phyloP scores from a whole-genome alignment of 2,329 filamentous ascomycete species.

The Fusarium falciforme region DNA sequence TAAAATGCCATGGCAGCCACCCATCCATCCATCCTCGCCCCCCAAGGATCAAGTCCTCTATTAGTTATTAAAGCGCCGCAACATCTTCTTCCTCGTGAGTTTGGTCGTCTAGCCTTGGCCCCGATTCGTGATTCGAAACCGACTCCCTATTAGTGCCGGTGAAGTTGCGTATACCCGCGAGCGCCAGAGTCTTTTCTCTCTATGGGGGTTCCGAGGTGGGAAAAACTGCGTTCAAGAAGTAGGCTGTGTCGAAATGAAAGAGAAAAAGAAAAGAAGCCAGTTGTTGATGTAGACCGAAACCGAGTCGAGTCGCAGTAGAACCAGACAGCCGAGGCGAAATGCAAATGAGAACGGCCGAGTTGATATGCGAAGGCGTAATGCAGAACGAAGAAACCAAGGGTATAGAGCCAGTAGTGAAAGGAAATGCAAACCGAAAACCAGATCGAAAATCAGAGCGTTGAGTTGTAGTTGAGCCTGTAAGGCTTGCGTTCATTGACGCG shows the following conservation, averaged over 20 bases:
- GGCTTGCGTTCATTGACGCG: not conserved
- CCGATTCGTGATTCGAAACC: constrained; percentile 18
- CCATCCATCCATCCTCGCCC: constrained; percentile 19
- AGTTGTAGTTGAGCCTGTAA: not conserved
- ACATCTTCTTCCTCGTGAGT: constrained; percentile 17
- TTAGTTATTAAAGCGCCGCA: constrained; percentile 19
- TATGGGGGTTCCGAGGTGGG: constrained; percentile 7
- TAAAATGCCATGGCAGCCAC: constrained; percentile 1
- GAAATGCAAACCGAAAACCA: not conserved
- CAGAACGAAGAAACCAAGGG: not conserved
- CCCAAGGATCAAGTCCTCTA: constrained; percentile 14
- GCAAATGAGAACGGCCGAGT: not conserved
- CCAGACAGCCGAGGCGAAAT: constrained; percentile 3
- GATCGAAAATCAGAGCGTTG: not conserved
- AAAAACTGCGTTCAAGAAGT: constrained; percentile 13
- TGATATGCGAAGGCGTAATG: not conserved
- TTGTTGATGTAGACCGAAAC: constrained; percentile 1
- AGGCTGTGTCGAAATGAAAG: not conserved
- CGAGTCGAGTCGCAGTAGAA: not conserved
- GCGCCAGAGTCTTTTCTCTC: constrained; percentile 2
- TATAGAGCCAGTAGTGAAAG: not conserved
- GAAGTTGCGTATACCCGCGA: constrained; percentile 9
- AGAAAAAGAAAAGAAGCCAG: constrained; percentile 10
- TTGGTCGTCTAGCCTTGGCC: constrained; percentile 30
- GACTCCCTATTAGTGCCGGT: constrained; percentile 6